These are phyloP conservation scores for Aspergillus glaucus DNA, from an alignment of 2,329 filamentous ascomycete species.

Conservation along the genomic window DNA sequence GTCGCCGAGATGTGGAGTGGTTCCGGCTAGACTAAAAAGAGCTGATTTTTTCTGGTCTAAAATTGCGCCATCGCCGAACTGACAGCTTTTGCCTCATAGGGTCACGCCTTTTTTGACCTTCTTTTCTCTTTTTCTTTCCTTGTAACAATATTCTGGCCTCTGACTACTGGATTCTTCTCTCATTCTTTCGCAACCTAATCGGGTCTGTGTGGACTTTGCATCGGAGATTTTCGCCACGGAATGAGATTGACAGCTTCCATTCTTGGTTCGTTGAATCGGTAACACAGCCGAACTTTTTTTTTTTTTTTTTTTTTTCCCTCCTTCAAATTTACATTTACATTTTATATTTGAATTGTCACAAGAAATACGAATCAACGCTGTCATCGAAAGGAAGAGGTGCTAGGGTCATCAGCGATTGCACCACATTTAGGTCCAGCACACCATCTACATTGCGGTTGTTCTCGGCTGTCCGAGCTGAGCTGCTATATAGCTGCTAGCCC, in stretches of 20 bases:
- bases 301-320: conserved; percentile 4
- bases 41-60: too few relatives aligned
- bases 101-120: conserved; percentile 1
- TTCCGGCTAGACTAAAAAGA: too few relatives aligned
- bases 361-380: background rate
- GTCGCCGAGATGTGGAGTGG: too few relatives aligned
- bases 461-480: background rate
- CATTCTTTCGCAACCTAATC: too few relatives aligned
- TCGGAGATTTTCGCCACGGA: too few relatives aligned
- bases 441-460: conserved; percentile 13
- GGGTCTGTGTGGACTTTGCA: too few relatives aligned
- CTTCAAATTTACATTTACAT: background rate
- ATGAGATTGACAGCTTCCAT: background rate
- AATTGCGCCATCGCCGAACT: too few relatives aligned
- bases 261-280: background rate
- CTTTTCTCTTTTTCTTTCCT: too few relatives aligned
- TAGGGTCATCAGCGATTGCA: conserved; percentile 18
- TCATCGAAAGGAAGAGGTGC: background rate
- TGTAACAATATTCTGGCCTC: too few relatives aligned
- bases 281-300: background rate
- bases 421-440: conserved; percentile 25
- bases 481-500: conserved; percentile 2
- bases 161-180: too few relatives aligned
- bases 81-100: too few relatives aligned
- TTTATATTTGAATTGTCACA: background rate